A percentile compares a stretch with the other conserved stretches of the same genome.
phyloP scores from a whole-genome alignment of 257 asterid species.

The Solanum lignicaule region DNA sequence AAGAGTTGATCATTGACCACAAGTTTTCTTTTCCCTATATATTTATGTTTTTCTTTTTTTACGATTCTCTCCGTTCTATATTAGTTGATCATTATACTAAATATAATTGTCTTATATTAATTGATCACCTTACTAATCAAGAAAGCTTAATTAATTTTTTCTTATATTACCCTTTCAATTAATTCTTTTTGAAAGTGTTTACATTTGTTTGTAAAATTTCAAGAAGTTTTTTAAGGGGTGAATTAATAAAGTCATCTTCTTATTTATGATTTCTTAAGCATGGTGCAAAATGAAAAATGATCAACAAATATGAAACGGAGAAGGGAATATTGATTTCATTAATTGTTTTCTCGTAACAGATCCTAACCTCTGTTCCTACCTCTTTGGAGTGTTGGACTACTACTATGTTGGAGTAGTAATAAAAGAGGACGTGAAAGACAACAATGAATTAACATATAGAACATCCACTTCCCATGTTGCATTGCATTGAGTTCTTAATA shows the following conservation, averaged over 20 bases:
- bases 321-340: no score
- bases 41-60: no score
- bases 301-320: no score
- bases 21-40: not conserved
- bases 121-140: not conserved
- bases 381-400: not conserved
- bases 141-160: no score
- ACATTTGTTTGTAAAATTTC: no score
- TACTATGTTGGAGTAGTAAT: not conserved
- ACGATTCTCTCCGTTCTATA: no score
- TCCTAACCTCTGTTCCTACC: not conserved
- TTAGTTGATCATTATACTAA: not conserved
- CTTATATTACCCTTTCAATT: no score
- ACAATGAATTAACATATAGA: not conserved
- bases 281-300: not conserved
- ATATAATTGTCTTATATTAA: no score
- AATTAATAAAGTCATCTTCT: no score
- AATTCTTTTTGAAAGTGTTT: not conserved
- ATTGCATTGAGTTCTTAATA: not conserved
- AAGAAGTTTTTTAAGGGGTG: no score
- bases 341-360: not conserved
- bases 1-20: not conserved
- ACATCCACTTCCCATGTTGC: not conserved
- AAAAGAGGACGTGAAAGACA: not conserved
- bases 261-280: no score